Evolutionary conservation across 345 rosid species (phyloP).

Genomic region (Eucalyptus curtisii): DNA sequence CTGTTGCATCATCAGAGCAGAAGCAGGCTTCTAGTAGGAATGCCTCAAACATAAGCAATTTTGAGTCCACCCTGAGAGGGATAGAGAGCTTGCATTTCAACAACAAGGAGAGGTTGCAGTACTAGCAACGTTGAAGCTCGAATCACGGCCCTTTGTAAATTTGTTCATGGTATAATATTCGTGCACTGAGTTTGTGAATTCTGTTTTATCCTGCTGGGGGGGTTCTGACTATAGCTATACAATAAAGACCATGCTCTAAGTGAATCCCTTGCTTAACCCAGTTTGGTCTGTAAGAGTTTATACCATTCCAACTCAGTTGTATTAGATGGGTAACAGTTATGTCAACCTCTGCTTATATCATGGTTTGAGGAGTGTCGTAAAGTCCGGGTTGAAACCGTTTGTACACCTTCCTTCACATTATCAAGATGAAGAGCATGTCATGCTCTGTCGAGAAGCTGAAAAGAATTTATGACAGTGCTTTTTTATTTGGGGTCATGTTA

Average conservation of each 20-base stretch:
- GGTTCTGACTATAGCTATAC: not conserved
- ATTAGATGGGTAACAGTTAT: not conserved
- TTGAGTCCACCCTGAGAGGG: constrained; percentile 72
- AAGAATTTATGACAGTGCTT: not conserved
- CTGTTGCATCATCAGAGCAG: constrained; percentile 49
- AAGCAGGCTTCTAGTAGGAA: constrained; percentile 36
- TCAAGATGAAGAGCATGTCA: not conserved
- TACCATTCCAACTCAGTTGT: not conserved
- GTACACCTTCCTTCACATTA: not conserved
- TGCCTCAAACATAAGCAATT: constrained; percentile 37
- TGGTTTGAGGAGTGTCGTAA: not conserved
- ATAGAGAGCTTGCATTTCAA: constrained; percentile 67
- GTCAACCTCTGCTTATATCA: not conserved
- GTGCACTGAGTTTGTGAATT: not conserved
- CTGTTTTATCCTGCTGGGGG: not conserved
- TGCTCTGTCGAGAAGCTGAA: not conserved
- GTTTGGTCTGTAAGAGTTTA: not conserved
- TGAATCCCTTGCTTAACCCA: not conserved
- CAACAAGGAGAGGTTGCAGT: constrained; percentile 25
- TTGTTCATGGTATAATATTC: not conserved
- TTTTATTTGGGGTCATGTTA: not conserved
- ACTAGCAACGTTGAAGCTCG: not conserved
- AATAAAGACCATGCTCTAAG: not conserved
- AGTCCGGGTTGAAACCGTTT: not conserved
- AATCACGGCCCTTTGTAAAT: constrained; percentile 21